Conservation (phyloP, 1,139 yeast genomes). For the Blastobotrys elegans region DNA sequence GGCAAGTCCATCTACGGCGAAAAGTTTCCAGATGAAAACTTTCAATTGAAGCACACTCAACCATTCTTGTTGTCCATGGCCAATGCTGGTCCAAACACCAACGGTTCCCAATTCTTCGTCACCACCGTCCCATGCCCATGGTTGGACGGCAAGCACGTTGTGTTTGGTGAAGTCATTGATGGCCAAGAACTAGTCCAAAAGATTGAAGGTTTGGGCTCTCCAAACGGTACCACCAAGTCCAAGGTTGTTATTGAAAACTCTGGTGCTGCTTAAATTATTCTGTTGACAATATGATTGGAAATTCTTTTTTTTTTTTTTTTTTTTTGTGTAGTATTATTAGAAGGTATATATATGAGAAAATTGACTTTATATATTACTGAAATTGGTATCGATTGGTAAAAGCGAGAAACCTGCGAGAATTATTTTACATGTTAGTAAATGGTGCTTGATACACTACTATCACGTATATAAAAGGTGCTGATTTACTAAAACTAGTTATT, state of each 20-base stretch:
- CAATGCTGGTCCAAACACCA: slow-evolving; percentile 99
- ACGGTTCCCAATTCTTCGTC: slow-evolving; percentile 97
- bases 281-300: too few species aligned
- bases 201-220: slow-evolving; percentile 81
- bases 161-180: slow-evolving; percentile 92
- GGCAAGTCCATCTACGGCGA: slow-evolving; percentile 98
- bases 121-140: slow-evolving; percentile 94
- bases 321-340: too few species aligned
- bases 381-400: too few species aligned
- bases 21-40: slow-evolving; percentile 95
- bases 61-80: slow-evolving; percentile 99
- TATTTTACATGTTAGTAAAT: too few species aligned
- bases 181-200: slow-evolving; percentile 89
- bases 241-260: slow-evolving; percentile 72
- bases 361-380: too few species aligned
- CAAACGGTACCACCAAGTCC: slow-evolving; percentile 74
- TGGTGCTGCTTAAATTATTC: slow-evolving; percentile 45
- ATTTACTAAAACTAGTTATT: too few species aligned
- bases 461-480: too few species aligned
- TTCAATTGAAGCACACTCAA: slow-evolving; percentile 72
- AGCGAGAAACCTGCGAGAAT: too few species aligned
- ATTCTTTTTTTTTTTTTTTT: slow-evolving; percentile 37
- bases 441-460: too few species aligned
- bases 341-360: too few species aligned
- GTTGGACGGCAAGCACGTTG: slow-evolving; percentile 99